Percentiles rank a stretch among this genome's conserved stretches.
These are phyloP conservation scores for Rhodotorula kratochvilovae DNA, from an alignment of 768 basidiomycete species.

Conservation along the genomic window DNA sequence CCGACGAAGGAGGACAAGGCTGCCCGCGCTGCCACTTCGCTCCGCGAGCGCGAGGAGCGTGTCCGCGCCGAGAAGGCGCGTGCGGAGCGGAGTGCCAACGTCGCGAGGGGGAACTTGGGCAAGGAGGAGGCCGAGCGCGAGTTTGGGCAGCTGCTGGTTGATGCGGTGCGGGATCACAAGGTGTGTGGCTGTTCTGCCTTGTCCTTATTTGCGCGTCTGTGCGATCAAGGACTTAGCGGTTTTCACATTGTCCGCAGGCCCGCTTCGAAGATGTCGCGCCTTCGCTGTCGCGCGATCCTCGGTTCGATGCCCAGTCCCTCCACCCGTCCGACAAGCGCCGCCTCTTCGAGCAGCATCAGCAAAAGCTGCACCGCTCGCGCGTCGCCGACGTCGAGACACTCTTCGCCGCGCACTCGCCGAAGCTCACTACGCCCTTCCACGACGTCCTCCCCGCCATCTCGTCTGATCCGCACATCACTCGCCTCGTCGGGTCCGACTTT, in stretches of 20 bases:
- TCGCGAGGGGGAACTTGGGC: constrained; percentile 64
- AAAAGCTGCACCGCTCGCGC: constrained; percentile 66
- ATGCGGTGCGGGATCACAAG: constrained; percentile 86
- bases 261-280: constrained; percentile 68
- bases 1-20: constrained; percentile 51
- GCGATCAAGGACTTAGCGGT: constrained; percentile 48
- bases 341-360: constrained; percentile 71
- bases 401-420: constrained; percentile 65
- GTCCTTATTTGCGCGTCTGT: constrained; percentile 27
- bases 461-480: constrained; percentile 53
- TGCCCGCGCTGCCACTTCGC: constrained; percentile 67
- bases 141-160: constrained; percentile 79
- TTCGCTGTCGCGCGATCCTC: constrained; percentile 69
- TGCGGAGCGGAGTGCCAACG: constrained; percentile 66
- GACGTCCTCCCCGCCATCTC: constrained; percentile 49
- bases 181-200: constrained; percentile 54
- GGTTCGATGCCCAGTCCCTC: constrained; percentile 70
- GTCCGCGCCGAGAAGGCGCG: constrained; percentile 66
- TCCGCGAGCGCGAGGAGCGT: constrained; percentile 76
- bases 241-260: constrained; percentile 51
- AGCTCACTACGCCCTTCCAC: constrained; percentile 63
- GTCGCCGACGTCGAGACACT: constrained; percentile 61
- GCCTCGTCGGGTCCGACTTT: constrained; percentile 42
- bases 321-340: constrained; percentile 63
- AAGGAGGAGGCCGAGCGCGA: constrained; percentile 66